Conservation (phyloP, 257 asterid species). For the Lycium barbarum region DNA sequence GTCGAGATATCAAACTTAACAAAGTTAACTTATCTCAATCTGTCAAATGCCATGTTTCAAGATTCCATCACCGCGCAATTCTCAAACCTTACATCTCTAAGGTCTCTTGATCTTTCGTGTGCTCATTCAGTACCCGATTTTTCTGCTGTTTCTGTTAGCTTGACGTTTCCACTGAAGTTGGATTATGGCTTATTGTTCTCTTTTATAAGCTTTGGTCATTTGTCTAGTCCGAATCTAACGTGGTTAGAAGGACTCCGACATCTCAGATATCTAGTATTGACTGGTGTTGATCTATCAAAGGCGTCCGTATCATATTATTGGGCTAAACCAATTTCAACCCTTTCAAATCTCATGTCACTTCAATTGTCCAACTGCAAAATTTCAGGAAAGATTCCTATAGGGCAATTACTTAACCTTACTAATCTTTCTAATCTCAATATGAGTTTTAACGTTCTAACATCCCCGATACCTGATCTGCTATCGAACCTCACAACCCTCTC, state of each 20-base stretch:
- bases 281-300: conserved; percentile 34
- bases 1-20: conserved; percentile 20
- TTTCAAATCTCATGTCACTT: conserved; percentile 27
- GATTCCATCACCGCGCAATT: conserved; percentile 23
- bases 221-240: conserved; percentile 24
- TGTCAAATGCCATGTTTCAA: conserved; percentile 29
- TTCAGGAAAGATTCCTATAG: not conserved
- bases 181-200: not conserved
- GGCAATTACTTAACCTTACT: not conserved
- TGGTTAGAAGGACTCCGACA: conserved; percentile 29
- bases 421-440: not conserved
- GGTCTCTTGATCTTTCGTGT: conserved; percentile 30
- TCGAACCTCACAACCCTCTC: conserved; percentile 28
- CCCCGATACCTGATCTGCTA: not conserved
- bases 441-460: conserved; percentile 23
- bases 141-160: conserved; percentile 21
- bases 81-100: conserved; percentile 31
- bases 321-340: conserved; percentile 28
- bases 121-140: not conserved
- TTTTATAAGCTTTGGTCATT: conserved; percentile 16
- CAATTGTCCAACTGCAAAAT: conserved; percentile 28
- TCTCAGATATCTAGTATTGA: conserved; percentile 25
- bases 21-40: conserved; percentile 28
- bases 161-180: conserved; percentile 5
- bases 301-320: conserved; percentile 15